A percentile compares a stretch with the other conserved stretches of the same genome.
Conservation (phyloP, 208 protist species). For the Leishmania martiniquensis region DNA sequence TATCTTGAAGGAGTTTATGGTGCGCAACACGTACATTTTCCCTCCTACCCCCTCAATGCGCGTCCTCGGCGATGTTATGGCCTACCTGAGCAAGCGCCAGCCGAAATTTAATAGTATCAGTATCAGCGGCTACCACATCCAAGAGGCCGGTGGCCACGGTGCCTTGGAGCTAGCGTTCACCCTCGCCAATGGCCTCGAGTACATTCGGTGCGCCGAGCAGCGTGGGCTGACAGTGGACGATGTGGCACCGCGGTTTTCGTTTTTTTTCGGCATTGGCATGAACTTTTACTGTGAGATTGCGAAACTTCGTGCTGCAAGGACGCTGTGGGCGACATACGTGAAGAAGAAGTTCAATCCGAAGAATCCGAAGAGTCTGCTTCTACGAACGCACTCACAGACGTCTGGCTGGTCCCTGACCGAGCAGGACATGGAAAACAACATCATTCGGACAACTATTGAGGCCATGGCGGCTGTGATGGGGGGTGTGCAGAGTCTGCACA, state of each 20-base stretch:
- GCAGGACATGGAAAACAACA: constrained; percentile 97
- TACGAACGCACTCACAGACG: constrained; percentile 97
- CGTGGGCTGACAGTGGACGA: constrained; percentile 91
- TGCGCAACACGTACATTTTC: constrained; percentile 98
- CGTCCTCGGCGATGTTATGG: constrained; percentile 96
- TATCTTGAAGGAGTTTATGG: constrained; percentile 98
- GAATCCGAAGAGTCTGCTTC: constrained; percentile 84
- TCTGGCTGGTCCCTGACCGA: constrained; percentile 97
- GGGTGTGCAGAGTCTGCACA: constrained; percentile 94
- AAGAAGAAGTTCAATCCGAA: constrained; percentile 95
- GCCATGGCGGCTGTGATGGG: constrained; percentile 96
- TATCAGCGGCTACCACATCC: constrained; percentile 97
- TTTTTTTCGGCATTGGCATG: constrained; percentile 97
- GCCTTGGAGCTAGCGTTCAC: constrained; percentile 95
- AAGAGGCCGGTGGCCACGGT: constrained; percentile 93
- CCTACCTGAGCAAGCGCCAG: constrained; percentile 92
- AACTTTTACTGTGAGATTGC: constrained; percentile 97
- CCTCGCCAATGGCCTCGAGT: constrained; percentile 96
- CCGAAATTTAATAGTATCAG: constrained; percentile 96
- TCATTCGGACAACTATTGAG: constrained; percentile 97
- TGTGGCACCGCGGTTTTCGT: constrained; percentile 95
- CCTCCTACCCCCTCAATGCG: constrained; percentile 94
- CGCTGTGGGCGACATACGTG: constrained; percentile 94
- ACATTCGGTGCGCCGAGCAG: constrained; percentile 75
- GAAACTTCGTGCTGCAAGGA: constrained; percentile 95